A percentile compares a stretch with the other conserved stretches of the same genome.
phyloP scores from a whole-genome alignment of 139 green algal species.

The Axilococcus clingmanii region DNA sequence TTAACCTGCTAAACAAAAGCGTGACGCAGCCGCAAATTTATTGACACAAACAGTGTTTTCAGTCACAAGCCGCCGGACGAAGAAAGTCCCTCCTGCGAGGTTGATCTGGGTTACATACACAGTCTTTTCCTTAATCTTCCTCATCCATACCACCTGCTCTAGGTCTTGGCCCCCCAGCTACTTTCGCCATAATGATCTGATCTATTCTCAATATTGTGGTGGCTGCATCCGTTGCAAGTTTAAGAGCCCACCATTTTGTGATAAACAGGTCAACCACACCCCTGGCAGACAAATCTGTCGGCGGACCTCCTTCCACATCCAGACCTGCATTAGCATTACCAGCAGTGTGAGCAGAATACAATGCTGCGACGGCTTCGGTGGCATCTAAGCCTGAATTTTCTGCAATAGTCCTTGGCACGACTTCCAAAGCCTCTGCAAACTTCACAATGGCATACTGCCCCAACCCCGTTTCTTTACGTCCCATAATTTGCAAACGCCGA shows the following conservation, averaged over 20 bases:
- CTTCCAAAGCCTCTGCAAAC: slow-evolving; percentile 88
- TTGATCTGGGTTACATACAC: background rate
- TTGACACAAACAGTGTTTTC: no score
- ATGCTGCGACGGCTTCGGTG: slow-evolving; percentile 57
- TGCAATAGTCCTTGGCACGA: slow-evolving; percentile 73
- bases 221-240: slow-evolving; percentile 84
- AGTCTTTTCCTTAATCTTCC: slow-evolving; percentile 26
- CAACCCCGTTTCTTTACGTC: slow-evolving; percentile 69
- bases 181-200: slow-evolving; percentile 97
- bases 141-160: slow-evolving; percentile 12
- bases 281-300: slow-evolving; percentile 51
- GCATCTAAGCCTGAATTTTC: slow-evolving; percentile 81
- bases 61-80: background rate
- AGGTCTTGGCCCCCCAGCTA: slow-evolving; percentile 74
- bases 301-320: slow-evolving; percentile 66
- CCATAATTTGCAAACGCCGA: slow-evolving; percentile 35
- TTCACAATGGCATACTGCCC: slow-evolving; percentile 94
- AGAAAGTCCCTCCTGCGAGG: background rate
- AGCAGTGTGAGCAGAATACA: slow-evolving; percentile 80
- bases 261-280: slow-evolving; percentile 66
- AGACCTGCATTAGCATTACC: slow-evolving; percentile 65
- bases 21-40: background rate
- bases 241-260: slow-evolving; percentile 93
- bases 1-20: slow-evolving; percentile 48
- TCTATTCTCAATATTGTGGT: slow-evolving; percentile 92